Evolutionary conservation across 2,329 filamentous ascomycete genomes (phyloP).

Genomic region (Arthroderma uncinatum): DNA sequence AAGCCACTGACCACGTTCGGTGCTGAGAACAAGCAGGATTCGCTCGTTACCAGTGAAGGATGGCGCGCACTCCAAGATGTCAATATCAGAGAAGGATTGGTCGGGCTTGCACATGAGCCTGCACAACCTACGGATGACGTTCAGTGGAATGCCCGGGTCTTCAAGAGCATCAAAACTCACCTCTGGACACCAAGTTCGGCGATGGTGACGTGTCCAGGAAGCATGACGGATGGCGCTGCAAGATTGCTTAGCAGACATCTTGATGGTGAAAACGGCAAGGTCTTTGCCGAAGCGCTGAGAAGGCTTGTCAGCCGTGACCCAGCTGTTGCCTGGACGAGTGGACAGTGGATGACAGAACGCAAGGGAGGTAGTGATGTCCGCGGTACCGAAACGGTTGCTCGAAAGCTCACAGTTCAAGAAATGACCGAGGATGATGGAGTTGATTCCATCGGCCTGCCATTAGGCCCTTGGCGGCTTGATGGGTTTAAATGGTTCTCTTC

Average conservation of each 20-base stretch:
- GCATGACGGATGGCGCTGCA: constrained; percentile 23
- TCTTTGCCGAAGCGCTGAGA: constrained; percentile 16
- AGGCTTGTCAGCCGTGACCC: constrained; percentile 44
- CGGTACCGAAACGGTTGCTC: constrained; percentile 53
- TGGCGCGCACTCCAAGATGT: constrained; percentile 19
- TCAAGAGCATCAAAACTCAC: constrained; percentile 19
- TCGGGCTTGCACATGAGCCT: constrained; percentile 17
- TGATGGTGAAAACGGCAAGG: constrained; percentile 14
- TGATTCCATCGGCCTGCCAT: constrained; percentile 24
- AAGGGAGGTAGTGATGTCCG: constrained; percentile 59
- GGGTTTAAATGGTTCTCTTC: constrained; percentile 62
- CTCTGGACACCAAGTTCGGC: constrained; percentile 20
- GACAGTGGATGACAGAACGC: constrained; percentile 69
- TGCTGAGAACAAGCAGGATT: constrained; percentile 19
- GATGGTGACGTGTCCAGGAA: constrained; percentile 20
- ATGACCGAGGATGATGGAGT: constrained; percentile 19
- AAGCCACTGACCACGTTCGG: constrained; percentile 19
- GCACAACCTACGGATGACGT: not conserved
- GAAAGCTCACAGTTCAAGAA: constrained; percentile 21
- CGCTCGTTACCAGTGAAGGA: constrained; percentile 20
- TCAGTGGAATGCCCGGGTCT: constrained; percentile 18
- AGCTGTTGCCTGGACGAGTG: constrained; percentile 49
- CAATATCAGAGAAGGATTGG: constrained; percentile 20
- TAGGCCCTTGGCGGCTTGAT: constrained; percentile 50
- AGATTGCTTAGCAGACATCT: constrained; percentile 18